phyloP scores from a whole-genome alignment of 495 filamentous ascomycete species.

The Hypoxylon rickii region DNA sequence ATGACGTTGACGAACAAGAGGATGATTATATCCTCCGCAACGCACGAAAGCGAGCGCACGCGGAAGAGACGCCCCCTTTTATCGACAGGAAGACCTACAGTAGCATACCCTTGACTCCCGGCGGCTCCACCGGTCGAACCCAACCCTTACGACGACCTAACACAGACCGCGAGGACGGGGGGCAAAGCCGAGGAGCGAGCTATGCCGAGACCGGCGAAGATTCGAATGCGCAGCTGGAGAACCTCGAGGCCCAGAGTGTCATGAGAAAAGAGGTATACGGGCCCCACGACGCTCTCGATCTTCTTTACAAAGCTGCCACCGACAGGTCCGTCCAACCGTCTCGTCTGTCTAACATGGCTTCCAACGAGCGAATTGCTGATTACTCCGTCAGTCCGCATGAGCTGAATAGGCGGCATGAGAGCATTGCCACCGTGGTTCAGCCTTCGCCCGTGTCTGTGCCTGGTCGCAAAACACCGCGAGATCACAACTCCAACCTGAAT shows the following conservation, averaged over 20 bases:
- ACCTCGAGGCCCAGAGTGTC: conserved; percentile 64
- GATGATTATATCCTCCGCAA: conserved; percentile 61
- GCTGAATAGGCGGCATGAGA: conserved; percentile 33
- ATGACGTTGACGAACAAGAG: conserved; percentile 54
- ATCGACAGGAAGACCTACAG: conserved; percentile 50
- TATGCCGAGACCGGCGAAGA: conserved; percentile 35
- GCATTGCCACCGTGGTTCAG: conserved; percentile 31
- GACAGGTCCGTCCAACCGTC: conserved; percentile 52
- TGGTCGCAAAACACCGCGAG: conserved; percentile 28
- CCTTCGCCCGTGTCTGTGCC: conserved; percentile 31
- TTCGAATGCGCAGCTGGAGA: conserved; percentile 56
- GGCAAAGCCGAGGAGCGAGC: conserved; percentile 28
- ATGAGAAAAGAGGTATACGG: conserved; percentile 67
- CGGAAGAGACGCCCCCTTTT: conserved; percentile 44
- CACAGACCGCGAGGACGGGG: conserved; percentile 26
- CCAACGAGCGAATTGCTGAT: conserved; percentile 26
- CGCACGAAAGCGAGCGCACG: conserved; percentile 55
- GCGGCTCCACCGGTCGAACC: conserved; percentile 60
- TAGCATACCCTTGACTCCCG: conserved; percentile 63
- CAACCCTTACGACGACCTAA: conserved; percentile 62
- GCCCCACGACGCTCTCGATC: conserved; percentile 71
- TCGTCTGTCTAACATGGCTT: conserved; percentile 11
- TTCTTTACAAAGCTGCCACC: conserved; percentile 70
- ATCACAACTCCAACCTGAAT: conserved; percentile 17
- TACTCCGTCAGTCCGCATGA: conserved; percentile 34